phyloP scores from a whole-genome alignment of 306 rosid species.

The Mimosa pudica region DNA sequence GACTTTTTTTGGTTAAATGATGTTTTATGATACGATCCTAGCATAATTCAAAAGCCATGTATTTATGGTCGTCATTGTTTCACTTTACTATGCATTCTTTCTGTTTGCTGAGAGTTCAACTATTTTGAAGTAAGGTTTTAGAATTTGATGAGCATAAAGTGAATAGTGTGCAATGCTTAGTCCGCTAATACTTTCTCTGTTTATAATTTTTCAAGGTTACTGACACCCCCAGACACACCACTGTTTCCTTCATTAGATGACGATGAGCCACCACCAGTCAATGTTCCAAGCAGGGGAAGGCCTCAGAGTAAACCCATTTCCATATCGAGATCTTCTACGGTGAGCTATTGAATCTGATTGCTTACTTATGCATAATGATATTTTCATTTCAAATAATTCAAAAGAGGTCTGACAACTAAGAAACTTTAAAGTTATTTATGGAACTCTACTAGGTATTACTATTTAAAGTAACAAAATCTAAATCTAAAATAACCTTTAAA shows the following conservation, averaged over 20 bases:
- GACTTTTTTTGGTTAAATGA: neutral
- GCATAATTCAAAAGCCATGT: neutral
- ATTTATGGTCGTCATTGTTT: slow-evolving; percentile 14
- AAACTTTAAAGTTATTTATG: neutral
- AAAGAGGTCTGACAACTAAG: neutral
- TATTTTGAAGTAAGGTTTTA: slow-evolving; percentile 14
- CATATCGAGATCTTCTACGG: slow-evolving; percentile 88
- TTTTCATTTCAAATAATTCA: neutral
- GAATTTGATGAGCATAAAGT: slow-evolving; percentile 5
- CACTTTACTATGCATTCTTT: neutral
- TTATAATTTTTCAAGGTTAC: slow-evolving; percentile 57
- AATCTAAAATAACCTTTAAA: neutral
- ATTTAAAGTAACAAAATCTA: neutral
- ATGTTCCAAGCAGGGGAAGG: slow-evolving; percentile 64
- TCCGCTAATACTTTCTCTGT: slow-evolving; percentile 35
- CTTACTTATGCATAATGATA: slow-evolving; percentile 26
- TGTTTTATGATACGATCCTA: neutral
- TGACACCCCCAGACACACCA: slow-evolving; percentile 90
- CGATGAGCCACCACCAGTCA: slow-evolving; percentile 58
- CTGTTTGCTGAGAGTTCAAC: slow-evolving; percentile 4
- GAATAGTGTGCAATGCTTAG: slow-evolving; percentile 16
- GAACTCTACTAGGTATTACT: neutral
- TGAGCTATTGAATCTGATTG: slow-evolving; percentile 40
- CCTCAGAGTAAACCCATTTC: slow-evolving; percentile 85
- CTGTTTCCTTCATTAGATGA: slow-evolving; percentile 86